Conservation (phyloP, 2,329 filamentous ascomycete genomes). For the Fusarium protoensiforme region DNA sequence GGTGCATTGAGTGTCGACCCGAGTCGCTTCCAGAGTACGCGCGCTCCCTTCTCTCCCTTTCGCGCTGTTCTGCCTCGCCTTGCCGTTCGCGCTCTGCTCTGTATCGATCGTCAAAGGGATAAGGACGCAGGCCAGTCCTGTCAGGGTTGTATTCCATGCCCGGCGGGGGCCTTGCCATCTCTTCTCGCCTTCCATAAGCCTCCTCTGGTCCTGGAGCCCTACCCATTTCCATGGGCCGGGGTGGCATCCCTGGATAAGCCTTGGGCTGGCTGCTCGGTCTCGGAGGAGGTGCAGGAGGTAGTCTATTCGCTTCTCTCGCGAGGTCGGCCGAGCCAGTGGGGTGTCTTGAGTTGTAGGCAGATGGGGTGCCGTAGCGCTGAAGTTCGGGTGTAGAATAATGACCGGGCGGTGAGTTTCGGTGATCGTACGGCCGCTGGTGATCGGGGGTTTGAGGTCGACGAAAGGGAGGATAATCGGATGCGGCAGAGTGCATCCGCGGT, state of each 20-base stretch:
- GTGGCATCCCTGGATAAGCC: conserved; percentile 56
- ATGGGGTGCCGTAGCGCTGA: conserved; percentile 69
- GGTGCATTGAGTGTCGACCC: conserved; percentile 53
- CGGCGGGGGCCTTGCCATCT: conserved; percentile 51
- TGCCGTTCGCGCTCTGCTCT: conserved; percentile 60
- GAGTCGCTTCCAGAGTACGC: conserved; percentile 62
- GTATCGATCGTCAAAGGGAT: conserved; percentile 65
- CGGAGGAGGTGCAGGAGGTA: conserved; percentile 56
- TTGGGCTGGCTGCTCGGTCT: conserved; percentile 65
- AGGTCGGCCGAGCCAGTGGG: conserved; percentile 61
- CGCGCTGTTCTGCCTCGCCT: conserved; percentile 56
- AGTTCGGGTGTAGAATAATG: conserved; percentile 68
- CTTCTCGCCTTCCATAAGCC: conserved; percentile 62
- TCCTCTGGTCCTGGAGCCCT: conserved; percentile 54
- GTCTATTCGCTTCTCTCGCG: conserved; percentile 51
- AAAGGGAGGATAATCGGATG: conserved; percentile 70
- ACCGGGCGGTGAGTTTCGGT: conserved; percentile 61
- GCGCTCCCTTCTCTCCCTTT: conserved; percentile 57
- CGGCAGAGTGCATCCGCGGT: conserved; percentile 64
- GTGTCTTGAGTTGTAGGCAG: conserved; percentile 63
- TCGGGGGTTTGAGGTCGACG: conserved; percentile 81
- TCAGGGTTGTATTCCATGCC: conserved; percentile 65
- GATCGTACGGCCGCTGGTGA: conserved; percentile 66
- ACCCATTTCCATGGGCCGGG: conserved; percentile 60
- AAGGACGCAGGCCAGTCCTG: conserved; percentile 55